Conservation (phyloP, 108 stramenopile genomes). For the Nitzschia palea region DNA sequence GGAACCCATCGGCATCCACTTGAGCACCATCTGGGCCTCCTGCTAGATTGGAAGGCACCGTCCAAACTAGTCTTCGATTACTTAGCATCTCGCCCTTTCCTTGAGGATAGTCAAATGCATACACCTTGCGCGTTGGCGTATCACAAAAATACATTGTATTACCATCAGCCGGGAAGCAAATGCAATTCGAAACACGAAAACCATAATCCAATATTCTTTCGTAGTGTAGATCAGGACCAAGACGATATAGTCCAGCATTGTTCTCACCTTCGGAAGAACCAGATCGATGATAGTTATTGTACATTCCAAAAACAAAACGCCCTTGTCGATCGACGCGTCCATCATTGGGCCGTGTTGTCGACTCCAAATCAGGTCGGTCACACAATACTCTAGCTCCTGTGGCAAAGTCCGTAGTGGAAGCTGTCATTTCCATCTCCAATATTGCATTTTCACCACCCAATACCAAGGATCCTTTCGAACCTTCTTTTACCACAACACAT, state of each 20-base stretch:
- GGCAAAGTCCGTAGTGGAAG: conserved; percentile 32
- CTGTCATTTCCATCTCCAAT: conserved; percentile 34
- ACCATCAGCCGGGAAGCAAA: conserved; percentile 60
- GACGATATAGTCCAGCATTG: conserved; percentile 58
- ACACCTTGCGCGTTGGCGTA: conserved; percentile 64
- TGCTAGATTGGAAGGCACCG: conserved; percentile 45
- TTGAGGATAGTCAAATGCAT: conserved; percentile 63
- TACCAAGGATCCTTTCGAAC: conserved; percentile 20
- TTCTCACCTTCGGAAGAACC: conserved; percentile 57
- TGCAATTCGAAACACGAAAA: conserved; percentile 67
- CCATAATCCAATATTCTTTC: conserved; percentile 50
- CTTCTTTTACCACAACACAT: conserved; percentile 47
- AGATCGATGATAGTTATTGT: conserved; percentile 69
- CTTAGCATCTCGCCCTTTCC: conserved; percentile 22
- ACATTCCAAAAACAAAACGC: conserved; percentile 68
- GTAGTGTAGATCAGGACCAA: conserved; percentile 27
- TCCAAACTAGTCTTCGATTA: conserved; percentile 56
- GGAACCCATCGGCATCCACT: conserved; percentile 54
- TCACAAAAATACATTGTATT: conserved; percentile 64
- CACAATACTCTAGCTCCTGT: conserved; percentile 39
- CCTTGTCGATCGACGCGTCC: conserved; percentile 71
- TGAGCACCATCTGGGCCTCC: conserved; percentile 72
- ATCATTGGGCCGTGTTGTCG: conserved; percentile 68
- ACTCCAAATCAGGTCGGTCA: conserved; percentile 47
- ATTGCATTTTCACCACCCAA: conserved; percentile 59